phyloP scores from a whole-genome alignment of 768 basidiomycete genomes.

The Hericium rajendrae region DNA sequence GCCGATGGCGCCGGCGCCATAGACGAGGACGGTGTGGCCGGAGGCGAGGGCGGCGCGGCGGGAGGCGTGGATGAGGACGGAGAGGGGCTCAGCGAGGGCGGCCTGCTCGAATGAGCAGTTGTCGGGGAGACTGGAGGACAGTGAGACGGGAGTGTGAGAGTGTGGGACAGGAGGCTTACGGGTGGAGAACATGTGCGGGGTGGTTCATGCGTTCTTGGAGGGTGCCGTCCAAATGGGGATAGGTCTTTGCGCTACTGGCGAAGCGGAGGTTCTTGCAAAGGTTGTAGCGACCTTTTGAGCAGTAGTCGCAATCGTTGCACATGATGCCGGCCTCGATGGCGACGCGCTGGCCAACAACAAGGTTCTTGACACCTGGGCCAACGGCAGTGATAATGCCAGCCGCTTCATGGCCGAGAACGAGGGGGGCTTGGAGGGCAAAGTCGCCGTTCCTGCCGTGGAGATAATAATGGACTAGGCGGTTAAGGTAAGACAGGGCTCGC shows the following conservation, averaged over 20 bases:
- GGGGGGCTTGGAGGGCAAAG: constrained; percentile 76
- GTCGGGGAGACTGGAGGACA: constrained; percentile 54
- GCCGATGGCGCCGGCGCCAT: constrained; percentile 91
- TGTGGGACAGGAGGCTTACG: constrained; percentile 35
- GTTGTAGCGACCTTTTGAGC: constrained; percentile 78
- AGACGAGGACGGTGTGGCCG: constrained; percentile 73
- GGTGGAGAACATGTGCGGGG: constrained; percentile 76
- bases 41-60: constrained; percentile 33
- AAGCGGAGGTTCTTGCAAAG: constrained; percentile 88
- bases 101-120: constrained; percentile 69
- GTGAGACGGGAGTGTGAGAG: not conserved
- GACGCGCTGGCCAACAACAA: constrained; percentile 75
- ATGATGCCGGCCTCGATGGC: constrained; percentile 91
- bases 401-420: constrained; percentile 91
- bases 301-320: constrained; percentile 69
- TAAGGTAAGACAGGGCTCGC: not conserved
- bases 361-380: constrained; percentile 54
- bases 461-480: constrained; percentile 77
- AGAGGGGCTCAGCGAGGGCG: constrained; percentile 88
- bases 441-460: constrained; percentile 84
- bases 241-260: constrained; percentile 81
- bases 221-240: constrained; percentile 89
- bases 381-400: constrained; percentile 84
- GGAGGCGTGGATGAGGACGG: constrained; percentile 67
- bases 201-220: constrained; percentile 85